Evolutionary conservation across 495 filamentous ascomycete species (phyloP), one percentile per base, ranked within the genome.

Genomic region (Halenospora varia): DNA sequence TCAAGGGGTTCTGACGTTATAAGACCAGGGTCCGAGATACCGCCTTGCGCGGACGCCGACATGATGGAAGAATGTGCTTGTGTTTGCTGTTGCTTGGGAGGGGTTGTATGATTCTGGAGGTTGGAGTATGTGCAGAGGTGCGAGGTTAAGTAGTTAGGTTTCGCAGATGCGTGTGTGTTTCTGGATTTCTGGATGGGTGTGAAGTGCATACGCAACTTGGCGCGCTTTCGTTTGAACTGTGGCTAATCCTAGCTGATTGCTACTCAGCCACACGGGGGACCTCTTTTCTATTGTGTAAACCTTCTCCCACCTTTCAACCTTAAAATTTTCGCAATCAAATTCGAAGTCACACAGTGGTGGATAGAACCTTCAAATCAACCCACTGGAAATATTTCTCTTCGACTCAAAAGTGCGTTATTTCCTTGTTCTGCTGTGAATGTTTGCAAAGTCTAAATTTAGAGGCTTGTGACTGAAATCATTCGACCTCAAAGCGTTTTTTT

Each of bases 21-120:
- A 57, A 83, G 77, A 45, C 77, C 75, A 51, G 80, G 80, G 68
- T 83, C 80, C 55, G 80, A 81, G 67, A 83, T 83, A 55, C 80
- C 80, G 48, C 78, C 79, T 58, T 66, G 66, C 22, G 70, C 70
- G 59, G 56, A 19, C 10, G 23, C 39, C 15, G 63, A 60, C 57
- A 79, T 65, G 48, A 45, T 61, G 47, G 48, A 45, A 26, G 51
- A 48, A 22, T 10, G 29, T 10, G 50, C 4, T 25, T 23, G n/a
- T 54, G 9, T 19, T 8, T 54, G 35, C 15, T 35, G 46, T 23
- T 49, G 18, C 13, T 52, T 46, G 47, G 41, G n/a, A 23, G 24
- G 22, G 15, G 26, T 46, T 53, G 48, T 29, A 24, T 17, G 8
- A 4, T 6, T 45, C 8, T 17, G 18, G 11, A 19, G 15, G 48